Base-by-base conservation (phyloP, 768 basidiomycete species). In the Imleria badia region DNA sequence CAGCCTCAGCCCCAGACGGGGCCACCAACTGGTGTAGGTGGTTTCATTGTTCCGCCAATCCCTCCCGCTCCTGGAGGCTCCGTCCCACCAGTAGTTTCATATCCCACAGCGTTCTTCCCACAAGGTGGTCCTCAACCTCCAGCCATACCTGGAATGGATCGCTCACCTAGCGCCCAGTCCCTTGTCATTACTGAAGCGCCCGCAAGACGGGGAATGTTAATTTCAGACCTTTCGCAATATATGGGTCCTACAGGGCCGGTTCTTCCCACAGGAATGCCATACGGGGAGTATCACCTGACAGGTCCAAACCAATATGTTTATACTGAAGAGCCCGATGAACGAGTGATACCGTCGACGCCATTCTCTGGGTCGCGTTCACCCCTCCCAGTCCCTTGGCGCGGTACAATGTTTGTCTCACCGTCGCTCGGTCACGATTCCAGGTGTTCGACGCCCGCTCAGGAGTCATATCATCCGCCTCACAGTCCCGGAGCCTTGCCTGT, bases 221-320 rank as follows among this genome's bases (percentile, higher is more conserved):
- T 71, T 65, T 69, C 71, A 43, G 63, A 66, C 15, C 66, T 64
- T 40, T 45, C 14, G 10, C 35, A 40, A 7, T 60, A 50, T 2
- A 38, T 29, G 56, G 58, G 39, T 11, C 63, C 50, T 33, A 35
- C 20, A 11, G 58, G 56, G 14, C 72, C 72, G 10, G 74, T 78
- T 20, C 68, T 79, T 48, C 77, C 78, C 8, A 66, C 63, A 23
- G 76, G 72, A n/a, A 47, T 39, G 5, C 56, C 58, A 11, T 61
- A 54, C 26, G 56, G 41, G 1, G 52, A 48, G 3, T 54, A 45
- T 40, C 57, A 34, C 40, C 45, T 53, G 2, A 47, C 36, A 2
- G 42, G 45, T 19, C 65, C 55, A 10, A 14, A 19, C 17, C 56
- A 48, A 17, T 60, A 55, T 30, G 9, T 29, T 40, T 48, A 59